A percentile compares a stretch with the other conserved stretches of the same genome.
Conservation (phyloP, 306 rosid species). For the Vigna reflexopilosa region DNA sequence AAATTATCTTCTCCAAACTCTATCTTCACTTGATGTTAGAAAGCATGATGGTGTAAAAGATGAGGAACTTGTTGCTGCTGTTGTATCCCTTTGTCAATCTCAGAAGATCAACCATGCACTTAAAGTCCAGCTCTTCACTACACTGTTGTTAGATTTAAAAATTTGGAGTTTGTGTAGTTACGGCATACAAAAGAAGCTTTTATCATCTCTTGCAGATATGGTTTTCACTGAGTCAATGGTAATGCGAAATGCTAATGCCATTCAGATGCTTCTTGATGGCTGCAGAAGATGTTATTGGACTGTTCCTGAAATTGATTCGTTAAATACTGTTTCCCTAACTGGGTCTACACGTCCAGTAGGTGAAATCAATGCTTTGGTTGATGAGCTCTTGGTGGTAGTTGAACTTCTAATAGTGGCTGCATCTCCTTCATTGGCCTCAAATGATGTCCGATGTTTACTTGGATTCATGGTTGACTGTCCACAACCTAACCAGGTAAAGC, state of each 20-base stretch:
- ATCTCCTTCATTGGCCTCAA: slow-evolving; percentile 77
- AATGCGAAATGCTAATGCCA: slow-evolving; percentile 98
- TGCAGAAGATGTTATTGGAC: slow-evolving; percentile 97
- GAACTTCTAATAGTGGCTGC: slow-evolving; percentile 94
- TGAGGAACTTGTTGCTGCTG: slow-evolving; percentile 93
- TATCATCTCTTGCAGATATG: slow-evolving; percentile 99
- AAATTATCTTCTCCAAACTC: slow-evolving; percentile 83
- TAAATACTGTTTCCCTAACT: slow-evolving; percentile 71
- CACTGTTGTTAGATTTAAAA: slow-evolving; percentile 84
- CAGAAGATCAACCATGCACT: slow-evolving; percentile 80
- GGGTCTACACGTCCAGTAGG: slow-evolving; percentile 86
- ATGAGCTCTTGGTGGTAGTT: slow-evolving; percentile 90
- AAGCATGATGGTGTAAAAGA: slow-evolving; percentile 78
- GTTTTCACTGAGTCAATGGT: slow-evolving; percentile 89
- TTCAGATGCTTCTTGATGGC: slow-evolving; percentile 98
- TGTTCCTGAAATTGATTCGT: slow-evolving; percentile 74
- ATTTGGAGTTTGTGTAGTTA: slow-evolving; percentile 97
- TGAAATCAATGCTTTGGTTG: slow-evolving; percentile 98
- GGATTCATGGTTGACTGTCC: slow-evolving; percentile 99
- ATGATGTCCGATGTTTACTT: slow-evolving; percentile 86
- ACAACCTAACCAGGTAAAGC: slow-evolving; percentile 90
- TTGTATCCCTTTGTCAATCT: slow-evolving; percentile 89
- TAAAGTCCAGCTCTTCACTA: slow-evolving; percentile 91
- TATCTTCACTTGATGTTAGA: slow-evolving; percentile 80
- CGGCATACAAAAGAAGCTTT: slow-evolving; percentile 96